Base-by-base conservation (phyloP, 306 rosid genomes). In the Ormosia emarginata region DNA sequence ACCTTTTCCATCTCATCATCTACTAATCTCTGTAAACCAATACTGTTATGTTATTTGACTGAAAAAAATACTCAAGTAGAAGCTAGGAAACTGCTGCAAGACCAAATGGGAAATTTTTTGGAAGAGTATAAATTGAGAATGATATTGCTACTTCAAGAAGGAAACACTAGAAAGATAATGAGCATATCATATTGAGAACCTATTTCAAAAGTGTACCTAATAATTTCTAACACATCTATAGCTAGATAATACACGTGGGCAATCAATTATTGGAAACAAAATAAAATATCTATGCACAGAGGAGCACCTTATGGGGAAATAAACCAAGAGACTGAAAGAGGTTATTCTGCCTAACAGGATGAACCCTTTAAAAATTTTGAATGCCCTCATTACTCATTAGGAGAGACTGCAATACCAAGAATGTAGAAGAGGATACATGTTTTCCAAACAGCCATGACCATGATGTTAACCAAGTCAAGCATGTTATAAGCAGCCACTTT, bases 1-100 rank as follows among this genome's bases (percentile, higher is more conserved):
- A 93, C 88, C 83, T 49, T 93, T 74, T 93, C 99, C 89, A 81
- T 89, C 76, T 91, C 95, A 86, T 90, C 92, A 6, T 89, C 97
- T 34, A 93, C 29, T 10, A 95, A 71, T 84, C 83, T 90, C 99
- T 95, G 93, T 34, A 65, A 82, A 69, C 62, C 79, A 83, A 73
- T 17, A 43, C 4, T 46, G 37, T 74, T 18, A 15, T 46, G 37
- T 74, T 18, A 15, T 74, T 69, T 69, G 72, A 37, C 15, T 59
- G 8, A 8, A 64, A 34, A 43, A 52, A 4, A 1, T 17, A 57
- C 70, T 55, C 14, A 15, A 57, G 46, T 30, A 40, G 67, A 55
- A 46, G 67, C 71, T 33, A 73, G 11, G 43, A 71, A 72, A 53
- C 7, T 17, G 24, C 39, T 10, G 52, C 15, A 47, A 53, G 18